phyloP scores from a whole-genome alignment of 2,329 filamentous ascomycete genomes.

The Pyrenophora tritici-repentis region DNA sequence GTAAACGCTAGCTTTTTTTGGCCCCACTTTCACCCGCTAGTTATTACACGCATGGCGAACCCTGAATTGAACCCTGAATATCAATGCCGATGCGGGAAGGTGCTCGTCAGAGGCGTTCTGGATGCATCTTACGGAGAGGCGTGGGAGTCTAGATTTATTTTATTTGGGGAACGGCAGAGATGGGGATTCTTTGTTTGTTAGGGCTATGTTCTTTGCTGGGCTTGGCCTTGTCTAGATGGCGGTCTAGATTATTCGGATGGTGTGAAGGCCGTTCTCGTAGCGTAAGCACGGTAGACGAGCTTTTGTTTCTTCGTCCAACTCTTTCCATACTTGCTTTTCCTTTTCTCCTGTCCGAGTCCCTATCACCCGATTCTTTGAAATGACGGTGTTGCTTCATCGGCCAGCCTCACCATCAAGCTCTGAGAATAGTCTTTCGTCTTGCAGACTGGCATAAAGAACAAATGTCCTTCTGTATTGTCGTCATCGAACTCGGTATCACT shows the following conservation, averaged over 20 bases:
- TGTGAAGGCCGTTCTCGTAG: slow-evolving; percentile 16
- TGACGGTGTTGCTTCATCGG: neutral
- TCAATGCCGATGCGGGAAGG: slow-evolving; percentile 1
- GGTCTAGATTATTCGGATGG: slow-evolving; percentile 15
- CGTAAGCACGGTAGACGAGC: slow-evolving; percentile 12
- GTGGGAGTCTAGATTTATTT: neutral
- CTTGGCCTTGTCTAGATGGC: slow-evolving; percentile 1
- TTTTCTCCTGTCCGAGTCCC: neutral
- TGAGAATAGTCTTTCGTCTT: neutral
- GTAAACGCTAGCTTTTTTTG: neutral
- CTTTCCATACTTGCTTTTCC: neutral
- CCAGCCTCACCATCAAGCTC: neutral
- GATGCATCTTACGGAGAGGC: neutral
- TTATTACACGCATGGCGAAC: neutral
- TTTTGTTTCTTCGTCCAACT: slow-evolving; percentile 12
- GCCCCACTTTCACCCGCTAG: slow-evolving; percentile 7
- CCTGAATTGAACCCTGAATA: slow-evolving; percentile 12
- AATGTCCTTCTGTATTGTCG: neutral
- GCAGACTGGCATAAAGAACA: slow-evolving; percentile 2
- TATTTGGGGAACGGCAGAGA: neutral
- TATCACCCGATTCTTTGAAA: slow-evolving; percentile 5
- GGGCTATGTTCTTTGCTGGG: too few species aligned
- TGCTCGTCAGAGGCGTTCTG: slow-evolving; percentile 4
- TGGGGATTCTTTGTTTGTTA: too few species aligned
- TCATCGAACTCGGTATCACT: neutral